Evolutionary conservation across 371 early-diverging fungal genomes (phyloP).

Genomic region (Phascolomyces articulosus): DNA sequence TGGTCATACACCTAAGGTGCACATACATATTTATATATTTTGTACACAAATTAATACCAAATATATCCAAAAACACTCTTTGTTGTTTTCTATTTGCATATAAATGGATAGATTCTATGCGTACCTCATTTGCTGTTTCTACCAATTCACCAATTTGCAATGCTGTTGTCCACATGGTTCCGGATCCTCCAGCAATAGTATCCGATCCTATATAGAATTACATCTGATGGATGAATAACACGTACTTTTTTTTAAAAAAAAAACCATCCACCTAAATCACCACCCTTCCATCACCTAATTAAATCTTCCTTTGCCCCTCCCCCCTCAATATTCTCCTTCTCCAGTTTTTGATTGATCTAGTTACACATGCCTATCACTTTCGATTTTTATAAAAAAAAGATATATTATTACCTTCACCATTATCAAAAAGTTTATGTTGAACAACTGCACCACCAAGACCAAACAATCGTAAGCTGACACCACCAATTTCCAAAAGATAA

Average conservation of each 20-base stretch:
- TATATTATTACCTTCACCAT: slow-evolving; percentile 73
- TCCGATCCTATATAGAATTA: slow-evolving; percentile 39
- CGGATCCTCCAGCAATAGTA: slow-evolving; percentile 71
- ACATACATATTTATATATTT: neutral
- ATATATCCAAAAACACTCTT: too few species aligned
- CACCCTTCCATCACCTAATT: too few species aligned
- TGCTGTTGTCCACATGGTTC: slow-evolving; percentile 74
- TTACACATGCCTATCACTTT: too few species aligned
- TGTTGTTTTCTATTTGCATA: neutral
- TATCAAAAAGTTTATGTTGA: slow-evolving; percentile 70
- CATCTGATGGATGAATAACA: neutral
- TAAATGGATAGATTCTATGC: neutral
- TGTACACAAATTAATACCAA: too few species aligned
- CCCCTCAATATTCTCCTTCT: too few species aligned
- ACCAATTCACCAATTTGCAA: slow-evolving; percentile 71
- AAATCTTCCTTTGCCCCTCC: too few species aligned
- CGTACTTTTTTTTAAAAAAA: neutral
- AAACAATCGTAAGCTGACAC: slow-evolving; percentile 63
- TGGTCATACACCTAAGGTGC: slow-evolving; percentile 50
- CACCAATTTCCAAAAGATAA: slow-evolving; percentile 60
- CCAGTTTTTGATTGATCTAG: too few species aligned
- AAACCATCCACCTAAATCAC: too few species aligned
- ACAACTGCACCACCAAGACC: slow-evolving; percentile 72
- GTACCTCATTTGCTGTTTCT: slow-evolving; percentile 59
- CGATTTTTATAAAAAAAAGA: too few species aligned